Percentiles rank a stretch among this genome's conserved stretches.
phyloP scores from a whole-genome alignment of 139 green algal genomes.

The Pseudopediastrum boryanum region DNA sequence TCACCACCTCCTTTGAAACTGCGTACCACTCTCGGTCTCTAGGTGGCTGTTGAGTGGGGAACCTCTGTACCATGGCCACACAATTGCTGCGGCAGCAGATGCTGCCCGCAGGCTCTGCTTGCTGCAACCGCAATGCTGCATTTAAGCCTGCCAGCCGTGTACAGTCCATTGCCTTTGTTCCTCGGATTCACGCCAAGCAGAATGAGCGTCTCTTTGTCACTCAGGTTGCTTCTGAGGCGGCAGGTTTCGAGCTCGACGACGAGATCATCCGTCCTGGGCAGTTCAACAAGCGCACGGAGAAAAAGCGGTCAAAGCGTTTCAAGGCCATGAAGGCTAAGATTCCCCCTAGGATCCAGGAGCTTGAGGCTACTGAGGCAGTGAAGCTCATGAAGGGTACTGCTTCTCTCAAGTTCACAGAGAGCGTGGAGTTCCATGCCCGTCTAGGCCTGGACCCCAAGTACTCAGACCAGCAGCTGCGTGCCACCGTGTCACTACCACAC shows the following conservation, averaged over 20 bases:
- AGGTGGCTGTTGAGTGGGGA: no score
- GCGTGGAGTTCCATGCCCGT: constrained; percentile 91
- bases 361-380: constrained; percentile 79
- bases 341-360: constrained; percentile 36
- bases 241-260: background rate
- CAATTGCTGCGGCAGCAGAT: constrained; percentile 13
- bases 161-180: background rate
- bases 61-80: no score
- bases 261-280: constrained; percentile 18
- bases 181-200: background rate
- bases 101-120: constrained; percentile 11
- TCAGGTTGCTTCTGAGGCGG: constrained; percentile 20
- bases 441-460: constrained; percentile 93
- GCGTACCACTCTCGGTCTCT: no score
- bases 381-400: constrained; percentile 68
- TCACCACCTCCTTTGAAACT: no score
- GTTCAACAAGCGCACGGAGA: constrained; percentile 38
- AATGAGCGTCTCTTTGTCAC: background rate
- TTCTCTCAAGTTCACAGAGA: constrained; percentile 96
- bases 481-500: constrained; percentile 92
- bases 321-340: constrained; percentile 58
- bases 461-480: constrained; percentile 97
- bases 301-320: constrained; percentile 55
- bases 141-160: background rate
- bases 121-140: background rate